These are phyloP conservation scores for Ogataea nakhonphanomensis DNA, from an alignment of 805 yeast species.

Conservation along the genomic window DNA sequence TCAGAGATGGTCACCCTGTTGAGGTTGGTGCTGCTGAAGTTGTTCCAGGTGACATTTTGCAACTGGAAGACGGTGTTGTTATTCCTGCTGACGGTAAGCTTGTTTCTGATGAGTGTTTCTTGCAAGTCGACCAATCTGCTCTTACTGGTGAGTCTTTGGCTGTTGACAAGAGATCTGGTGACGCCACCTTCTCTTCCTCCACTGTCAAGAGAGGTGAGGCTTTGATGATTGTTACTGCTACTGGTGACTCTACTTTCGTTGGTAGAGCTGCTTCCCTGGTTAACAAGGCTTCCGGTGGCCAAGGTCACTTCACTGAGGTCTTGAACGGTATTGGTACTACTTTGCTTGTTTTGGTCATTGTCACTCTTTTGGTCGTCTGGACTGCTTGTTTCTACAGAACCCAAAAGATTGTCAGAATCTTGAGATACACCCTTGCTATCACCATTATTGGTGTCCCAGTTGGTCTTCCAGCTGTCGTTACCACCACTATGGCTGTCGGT, in stretches of 20 bases:
- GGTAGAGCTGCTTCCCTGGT: constrained; percentile 98
- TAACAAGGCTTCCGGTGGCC: constrained; percentile 88
- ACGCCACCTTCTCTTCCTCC: constrained; percentile 85
- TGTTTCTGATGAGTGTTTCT: constrained; percentile 77
- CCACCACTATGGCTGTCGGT: constrained; percentile 99
- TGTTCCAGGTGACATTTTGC: constrained; percentile 93
- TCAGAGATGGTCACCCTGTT: constrained; percentile 74
- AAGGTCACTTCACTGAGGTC: constrained; percentile 96
- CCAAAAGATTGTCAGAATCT: constrained; percentile 77
- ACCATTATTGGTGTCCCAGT: constrained; percentile 98
- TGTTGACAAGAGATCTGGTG: constrained; percentile 88
- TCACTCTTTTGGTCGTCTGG: constrained; percentile 88
- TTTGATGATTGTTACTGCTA: constrained; percentile 89
- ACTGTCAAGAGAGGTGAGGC: constrained; percentile 96
- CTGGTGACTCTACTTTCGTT: constrained; percentile 93
- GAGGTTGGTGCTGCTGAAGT: constrained; percentile 81
- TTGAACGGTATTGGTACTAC: constrained; percentile 96
- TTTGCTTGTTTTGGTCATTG: constrained; percentile 81
- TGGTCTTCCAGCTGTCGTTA: constrained; percentile 97
- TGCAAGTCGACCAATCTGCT: constrained; percentile 95
- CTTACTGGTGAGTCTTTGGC: constrained; percentile 97
- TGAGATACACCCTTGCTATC: constrained; percentile 90
- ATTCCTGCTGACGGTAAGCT: constrained; percentile 92
- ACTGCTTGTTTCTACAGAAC: constrained; percentile 92
- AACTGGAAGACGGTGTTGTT: constrained; percentile 89